Evolutionary conservation across 306 rosid genomes (phyloP), one percentile per base, ranked within the genome.

Genomic region (Quercus dentata): DNA sequence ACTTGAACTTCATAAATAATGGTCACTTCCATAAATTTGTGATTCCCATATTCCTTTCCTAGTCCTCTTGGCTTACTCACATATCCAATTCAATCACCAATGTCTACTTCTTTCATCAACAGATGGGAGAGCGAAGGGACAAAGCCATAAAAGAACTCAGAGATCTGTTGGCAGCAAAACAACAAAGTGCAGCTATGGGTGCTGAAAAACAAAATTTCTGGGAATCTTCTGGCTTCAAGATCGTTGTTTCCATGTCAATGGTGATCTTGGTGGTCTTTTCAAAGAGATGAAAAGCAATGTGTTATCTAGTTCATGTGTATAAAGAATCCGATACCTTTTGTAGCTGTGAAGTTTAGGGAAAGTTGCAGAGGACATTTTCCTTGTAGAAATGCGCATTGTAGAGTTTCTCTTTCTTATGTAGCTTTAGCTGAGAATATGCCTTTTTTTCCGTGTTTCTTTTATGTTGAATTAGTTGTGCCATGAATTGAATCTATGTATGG

Each of bases 61-160:
- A 31, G 12, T 33, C 52, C 14, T 68, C 25, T 35, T 46, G n/a
- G 51, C 51, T 38, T 38, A 3, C 15, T 18, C n/a, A 20, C 19
- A 21, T 7, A 67, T 31, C n/a, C 7, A 35, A 49, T 8, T 18
- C 5, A 67, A 35, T 9, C 27, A 9, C 52, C 38, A 33, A 67
- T 35, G 51, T 35, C 17, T 67, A 18, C 52, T 35, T 23, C 72
- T 7, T 68, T n/a, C 52, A 9, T 78, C 85, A n/a, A 76, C 93
- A 96, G 99, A 90, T 89, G 87, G 98, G 93, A 33, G 99, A 93
- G 75, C 87, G 97, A 67, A 84, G 94, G 76, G 98, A 96, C 90
- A 96, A 81, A 80, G 97, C 97, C 62, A 77, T 96, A 38, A 91
- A 93, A 82, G 99, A 96, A 78, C 88, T 96, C 74, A 82, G 84